phyloP scores from a whole-genome alignment of 2,329 filamentous ascomycete genomes.

The Lachnellula hyalina region DNA sequence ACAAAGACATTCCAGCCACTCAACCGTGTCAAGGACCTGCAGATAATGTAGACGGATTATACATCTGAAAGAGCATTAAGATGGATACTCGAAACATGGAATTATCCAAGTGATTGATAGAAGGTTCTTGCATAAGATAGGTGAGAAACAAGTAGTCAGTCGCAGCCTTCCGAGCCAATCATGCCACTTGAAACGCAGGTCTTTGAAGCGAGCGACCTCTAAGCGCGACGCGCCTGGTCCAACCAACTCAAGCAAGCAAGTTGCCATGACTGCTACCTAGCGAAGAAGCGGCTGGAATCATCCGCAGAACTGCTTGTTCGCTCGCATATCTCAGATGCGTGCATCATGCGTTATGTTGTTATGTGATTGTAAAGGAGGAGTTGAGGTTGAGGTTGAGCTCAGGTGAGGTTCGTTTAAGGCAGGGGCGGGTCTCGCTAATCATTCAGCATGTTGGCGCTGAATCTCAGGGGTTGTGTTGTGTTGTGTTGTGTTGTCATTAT shows the following conservation, averaged over 20 bases:
- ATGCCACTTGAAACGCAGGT: conserved; percentile 2
- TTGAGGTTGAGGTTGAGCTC: too few relatives aligned
- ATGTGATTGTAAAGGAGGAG: neutral
- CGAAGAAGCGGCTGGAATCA: neutral
- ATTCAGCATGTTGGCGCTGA: neutral
- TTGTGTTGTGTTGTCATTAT: neutral
- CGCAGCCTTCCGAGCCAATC: conserved; percentile 1
- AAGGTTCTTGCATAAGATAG: neutral
- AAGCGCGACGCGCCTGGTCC: neutral
- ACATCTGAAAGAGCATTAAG: neutral
- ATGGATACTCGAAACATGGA: neutral
- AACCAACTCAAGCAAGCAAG: neutral
- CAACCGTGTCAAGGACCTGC: neutral
- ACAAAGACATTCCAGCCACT: neutral
- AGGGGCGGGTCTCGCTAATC: neutral
- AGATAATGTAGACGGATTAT: neutral
- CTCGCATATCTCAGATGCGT: neutral
- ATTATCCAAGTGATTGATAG: neutral
- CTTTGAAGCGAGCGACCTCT: conserved; percentile 1
- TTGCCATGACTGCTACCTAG: neutral
- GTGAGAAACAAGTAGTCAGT: neutral
- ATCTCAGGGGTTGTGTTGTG: neutral
- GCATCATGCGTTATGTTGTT: neutral
- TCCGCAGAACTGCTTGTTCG: neutral
- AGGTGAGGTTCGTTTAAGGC: neutral